Base-by-base conservation (phyloP, 108 stramenopile species). In the Skeletonema grethae region DNA sequence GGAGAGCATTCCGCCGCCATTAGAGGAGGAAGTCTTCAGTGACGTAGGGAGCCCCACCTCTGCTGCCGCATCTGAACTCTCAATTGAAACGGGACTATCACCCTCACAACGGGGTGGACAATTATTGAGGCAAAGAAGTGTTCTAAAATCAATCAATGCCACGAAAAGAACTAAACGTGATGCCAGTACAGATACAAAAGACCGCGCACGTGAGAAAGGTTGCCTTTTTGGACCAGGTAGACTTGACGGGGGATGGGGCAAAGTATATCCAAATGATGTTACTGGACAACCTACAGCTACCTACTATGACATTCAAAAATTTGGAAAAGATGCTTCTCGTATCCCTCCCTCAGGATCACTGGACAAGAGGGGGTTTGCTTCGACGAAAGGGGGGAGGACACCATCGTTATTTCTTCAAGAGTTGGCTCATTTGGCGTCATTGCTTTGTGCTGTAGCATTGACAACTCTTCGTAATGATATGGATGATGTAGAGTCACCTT, bases 391-490 rank as follows among this genome's bases (percentile, higher is more conserved):
- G 35, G 87, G 86, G 28, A 62, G 85, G 3, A 90, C 90, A n/a
- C 86, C 92, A 13, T 75, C 86, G 9, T 56, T 89, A 28, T 90
- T 93, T 61, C 55, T 93, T 15, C 88, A 93, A 63, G 92, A 93
- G 61, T 61, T 90, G 77, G 84, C 84, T 1, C 92, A 93, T 67
- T 74, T 93, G 16, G 73, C 86, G 10, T 88, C 87, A 15, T 50
- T 93, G 16, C 30, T 86, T 55, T 71, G 38, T 30, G 89, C 89
- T 9, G 89, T 93, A 8, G 89, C 88, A 15, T 67, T 93, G 61
- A 61, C 85, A 15, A 90, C 92, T 2, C 79, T 93, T 7, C 81
- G 92, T 9, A 88, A 90, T 73, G 89, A 93, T 68, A 38, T 82
- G n/a, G 88, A 89, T 34, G 88, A 84, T 24, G 71, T 69, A 64